Evolutionary conservation across 2,329 filamentous ascomycete genomes (phyloP), one percentile per base, ranked within the genome.

Genomic region (Fusarium sp.): DNA sequence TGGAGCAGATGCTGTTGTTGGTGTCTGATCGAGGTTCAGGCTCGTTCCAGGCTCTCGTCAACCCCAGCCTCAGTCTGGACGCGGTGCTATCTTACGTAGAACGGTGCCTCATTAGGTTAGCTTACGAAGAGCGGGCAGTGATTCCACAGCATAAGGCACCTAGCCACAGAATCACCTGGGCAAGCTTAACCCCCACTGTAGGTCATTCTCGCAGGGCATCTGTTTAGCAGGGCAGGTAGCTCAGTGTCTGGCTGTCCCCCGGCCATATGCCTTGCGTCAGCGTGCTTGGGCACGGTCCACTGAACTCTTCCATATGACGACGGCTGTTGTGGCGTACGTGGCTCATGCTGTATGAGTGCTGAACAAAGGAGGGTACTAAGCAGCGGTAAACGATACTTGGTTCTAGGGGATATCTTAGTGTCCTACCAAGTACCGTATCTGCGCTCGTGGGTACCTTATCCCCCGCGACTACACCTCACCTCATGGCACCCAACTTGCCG

Each of bases 311-410:
- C 7, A 17, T 60, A 73, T 74, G 70, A 74, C 70, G 70, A 74
- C 57, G 53, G 44, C 21, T 31, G 49, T 33, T 73, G 72, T 74
- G 72, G 72, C 72, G 70, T 71, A 73, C 69, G 72, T 73, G 70
- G 72, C 72, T 71, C 66, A 65, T 59, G 33, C 33, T 22, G 21
- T 55, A 61, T 44, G 51, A 55, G 34, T 47, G 40, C 55, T 53
- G 57, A 58, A 61, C 52, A 31, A 36, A 26, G 50, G 38, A 26
- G 34, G 64, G 33, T 71, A 71, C 72, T 17, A 33, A 45, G 36
- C 8, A 49, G 22, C 15, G 28, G 15, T 21, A 47, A 33, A 22
- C 13, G 51, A 33, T 74, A 74, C 72, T 26, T 49, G 14, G 2
- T 21, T 2, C 24, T 19, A 19, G 19, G 19, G 19, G 19, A 19